Evolutionary conservation across 495 filamentous ascomycete genomes (phyloP), one percentile per base, ranked within the genome.

Genomic region (Neurospora sp.): DNA sequence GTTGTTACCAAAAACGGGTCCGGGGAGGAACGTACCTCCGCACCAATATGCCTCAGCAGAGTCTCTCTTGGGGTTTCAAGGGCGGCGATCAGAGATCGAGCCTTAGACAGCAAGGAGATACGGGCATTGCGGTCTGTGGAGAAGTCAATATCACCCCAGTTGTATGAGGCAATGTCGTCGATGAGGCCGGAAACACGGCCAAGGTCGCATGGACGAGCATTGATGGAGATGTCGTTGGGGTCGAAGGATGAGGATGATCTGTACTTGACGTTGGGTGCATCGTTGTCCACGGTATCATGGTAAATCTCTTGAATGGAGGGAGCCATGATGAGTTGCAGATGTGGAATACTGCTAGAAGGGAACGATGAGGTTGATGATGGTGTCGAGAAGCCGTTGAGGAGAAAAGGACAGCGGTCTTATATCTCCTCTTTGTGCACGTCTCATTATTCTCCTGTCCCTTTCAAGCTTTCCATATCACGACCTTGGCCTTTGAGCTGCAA

Each of bases 31-130:
- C 27, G 27, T 27, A 27, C 80, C 74, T 83, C 74, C 0, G 79
- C 81, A 71, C 81, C 80, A 66, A 73, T 40, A 9, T 83, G 81
- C 74, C 76, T 72, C 41, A 81, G 70, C 78, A 81, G 77, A 27
- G 77, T 81, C 76, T 83, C 81, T 0, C 79, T 74, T 7, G 81
- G 81, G 18, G 78, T 81, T 69, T 82, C 78, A 14, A 82, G 76
- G 0, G 80, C 77, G 1, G 73, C 73, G 14, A 77, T 72, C 3
- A 82, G 73, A 12, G 72, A 53, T 14, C 78, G 75, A 22, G 79
- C 78, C 38, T 78, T 76, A 11, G 72, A 78, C 42, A 80, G 74
- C 38, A 82, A 71, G 9, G 18, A 18, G 3, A 74, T 70, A 16
- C 77, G 74, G 35, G 48, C 73, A 16, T 69, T 70, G 10, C 73